Evolutionary conservation across 495 filamentous ascomycete species (phyloP), one percentile per base, ranked within the genome.

Genomic region (Penicillium macrosclerotiorum): DNA sequence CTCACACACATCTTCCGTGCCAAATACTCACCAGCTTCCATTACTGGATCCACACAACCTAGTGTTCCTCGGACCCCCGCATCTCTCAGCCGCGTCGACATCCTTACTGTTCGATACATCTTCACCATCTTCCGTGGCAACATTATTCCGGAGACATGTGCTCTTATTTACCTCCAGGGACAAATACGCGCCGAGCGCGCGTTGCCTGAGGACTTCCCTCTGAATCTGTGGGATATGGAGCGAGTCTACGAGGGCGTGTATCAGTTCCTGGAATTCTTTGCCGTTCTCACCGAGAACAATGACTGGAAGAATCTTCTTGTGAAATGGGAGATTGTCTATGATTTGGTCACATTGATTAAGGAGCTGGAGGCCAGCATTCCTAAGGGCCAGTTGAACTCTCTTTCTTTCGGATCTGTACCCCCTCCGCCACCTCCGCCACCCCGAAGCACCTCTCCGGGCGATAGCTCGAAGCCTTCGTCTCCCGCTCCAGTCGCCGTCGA

Each of bases 201-300:
- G 6, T 65, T 80, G 14, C 81, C 84, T 0, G 82, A 88, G 49
- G 90, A 95, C 62, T 96, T 95, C 57, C 91, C 91, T 3, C 82
- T 95, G 30, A 93, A 96, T 54, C 78, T 91, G 23, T 96, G 91
- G 91, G 91, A 96, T 58, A 93, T 96, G 84, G 91, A 96, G 60
- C 82, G 91, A 13, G 90, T 86, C 33, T 86, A 86, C 53, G 83
- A 96, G 56, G 91, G 90, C 12, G 82, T 95, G 9, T 89, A 90
- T 40, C 90, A 95, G 61, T 95, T 91, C 63, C 77, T 96, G 5
- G 90, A 96, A 51, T 92, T 95, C 62, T 86, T 96, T 43, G 88
- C 87, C n/a, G 90, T 94, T 2, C 76, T 95, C 14, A 90, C 88
- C 16, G 90, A 95, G 51, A 85, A 80, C 58, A 79, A 78, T 42